These are phyloP conservation scores for Apophysomyces ossiformis DNA, from an alignment of 371 early-diverging fungal species.

Conservation along the genomic window DNA sequence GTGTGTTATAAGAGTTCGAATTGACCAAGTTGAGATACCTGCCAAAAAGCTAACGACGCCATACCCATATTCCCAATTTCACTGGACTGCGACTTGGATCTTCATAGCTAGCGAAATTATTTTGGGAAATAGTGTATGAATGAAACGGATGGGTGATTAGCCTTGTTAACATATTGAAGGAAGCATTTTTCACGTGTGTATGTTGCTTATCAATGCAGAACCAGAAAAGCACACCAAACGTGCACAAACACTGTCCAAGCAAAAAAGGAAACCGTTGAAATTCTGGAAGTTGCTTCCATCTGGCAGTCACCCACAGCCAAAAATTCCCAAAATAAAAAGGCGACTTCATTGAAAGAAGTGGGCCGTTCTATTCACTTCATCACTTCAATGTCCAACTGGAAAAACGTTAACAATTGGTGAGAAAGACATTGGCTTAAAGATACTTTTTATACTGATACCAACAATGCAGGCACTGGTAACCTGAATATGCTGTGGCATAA, in stretches of 20 bases:
- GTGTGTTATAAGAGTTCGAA: too few relatives aligned
- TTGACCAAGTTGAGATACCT: too few relatives aligned
- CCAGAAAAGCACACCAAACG: too few relatives aligned
- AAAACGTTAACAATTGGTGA: slow-evolving; percentile 73
- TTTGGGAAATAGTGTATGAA: too few relatives aligned
- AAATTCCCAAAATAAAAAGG: slow-evolving; percentile 3
- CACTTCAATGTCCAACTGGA: slow-evolving; percentile 62
- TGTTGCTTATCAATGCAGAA: too few relatives aligned
- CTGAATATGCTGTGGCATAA: background rate
- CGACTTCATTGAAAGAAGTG: background rate
- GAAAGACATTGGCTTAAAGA: background rate
- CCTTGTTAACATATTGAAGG: too few relatives aligned
- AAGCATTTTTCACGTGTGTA: too few relatives aligned
- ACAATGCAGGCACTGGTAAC: slow-evolving; percentile 8
- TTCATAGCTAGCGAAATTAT: too few relatives aligned
- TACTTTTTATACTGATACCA: background rate
- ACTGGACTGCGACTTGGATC: too few relatives aligned
- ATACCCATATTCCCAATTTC: too few relatives aligned
- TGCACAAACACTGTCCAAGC: background rate
- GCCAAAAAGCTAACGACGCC: too few relatives aligned
- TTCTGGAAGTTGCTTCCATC: background rate
- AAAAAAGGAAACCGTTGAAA: slow-evolving; percentile 1
- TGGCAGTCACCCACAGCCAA: background rate
- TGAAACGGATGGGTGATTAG: too few relatives aligned
- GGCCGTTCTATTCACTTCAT: slow-evolving; percentile 3